Conservation (phyloP, 257 asterid species). For the Nicotiana attenuata region DNA sequence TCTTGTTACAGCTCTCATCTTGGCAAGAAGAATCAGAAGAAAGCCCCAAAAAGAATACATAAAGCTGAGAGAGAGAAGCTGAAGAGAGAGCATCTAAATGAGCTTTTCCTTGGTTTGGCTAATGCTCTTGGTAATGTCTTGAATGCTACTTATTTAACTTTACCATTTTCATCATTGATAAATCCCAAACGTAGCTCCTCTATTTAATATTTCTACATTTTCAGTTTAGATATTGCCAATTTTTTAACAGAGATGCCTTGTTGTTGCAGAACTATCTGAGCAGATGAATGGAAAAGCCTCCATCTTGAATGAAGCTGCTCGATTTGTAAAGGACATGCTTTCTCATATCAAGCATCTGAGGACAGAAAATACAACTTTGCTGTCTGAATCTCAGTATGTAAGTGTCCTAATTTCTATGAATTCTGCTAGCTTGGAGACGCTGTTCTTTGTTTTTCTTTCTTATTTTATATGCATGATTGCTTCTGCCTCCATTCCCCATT, state of each 20-base stretch:
- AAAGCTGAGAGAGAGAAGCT: constrained; percentile 70
- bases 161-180: not conserved
- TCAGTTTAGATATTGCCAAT: not conserved
- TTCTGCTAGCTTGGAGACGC: not conserved
- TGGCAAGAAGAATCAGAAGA: constrained; percentile 36
- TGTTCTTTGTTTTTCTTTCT: not conserved
- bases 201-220: not conserved
- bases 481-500: not conserved
- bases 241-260: not conserved
- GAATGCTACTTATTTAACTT: not conserved
- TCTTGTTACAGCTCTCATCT: constrained; percentile 29
- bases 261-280: constrained; percentile 43
- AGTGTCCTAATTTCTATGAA: constrained; percentile 6
- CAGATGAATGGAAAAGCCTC: constrained; percentile 49
- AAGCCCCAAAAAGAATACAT: constrained; percentile 49
- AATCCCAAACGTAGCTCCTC: not conserved
- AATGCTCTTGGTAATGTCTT: constrained; percentile 46
- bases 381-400: constrained; percentile 55
- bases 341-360: constrained; percentile 38
- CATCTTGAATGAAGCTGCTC: constrained; percentile 43
- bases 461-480: not conserved
- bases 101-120: constrained; percentile 54
- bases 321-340: constrained; percentile 41
- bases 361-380: constrained; percentile 36
- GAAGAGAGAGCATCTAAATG: constrained; percentile 61